Conservation (phyloP, 495 filamentous ascomycete genomes). For the Aspergillus bridgeri region DNA sequence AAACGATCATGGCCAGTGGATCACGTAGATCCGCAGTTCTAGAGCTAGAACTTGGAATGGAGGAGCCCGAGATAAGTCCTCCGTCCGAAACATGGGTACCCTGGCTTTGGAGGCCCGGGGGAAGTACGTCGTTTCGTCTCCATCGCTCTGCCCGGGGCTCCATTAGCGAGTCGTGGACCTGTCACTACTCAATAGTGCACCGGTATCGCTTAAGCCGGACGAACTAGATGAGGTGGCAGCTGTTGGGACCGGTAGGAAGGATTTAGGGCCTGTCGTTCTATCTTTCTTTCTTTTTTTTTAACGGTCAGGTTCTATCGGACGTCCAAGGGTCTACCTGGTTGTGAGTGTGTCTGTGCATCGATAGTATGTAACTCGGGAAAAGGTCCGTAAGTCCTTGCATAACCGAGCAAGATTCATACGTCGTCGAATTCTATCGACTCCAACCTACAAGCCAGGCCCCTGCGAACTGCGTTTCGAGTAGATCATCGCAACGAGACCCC, state of each 20-base stretch:
- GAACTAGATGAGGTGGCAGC: neutral
- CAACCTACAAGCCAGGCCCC: no score
- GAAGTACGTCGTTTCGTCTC: neutral
- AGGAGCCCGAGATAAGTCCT: no score
- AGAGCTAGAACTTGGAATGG: neutral
- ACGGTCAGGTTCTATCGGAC: neutral
- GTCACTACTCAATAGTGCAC: slow-evolving; percentile 1
- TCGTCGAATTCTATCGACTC: no score
- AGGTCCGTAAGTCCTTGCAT: no score
- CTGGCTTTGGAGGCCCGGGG: no score
- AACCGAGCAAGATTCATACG: no score
- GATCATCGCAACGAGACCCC: neutral
- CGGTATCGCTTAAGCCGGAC: neutral
- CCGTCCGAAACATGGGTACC: no score
- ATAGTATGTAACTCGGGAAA: no score
- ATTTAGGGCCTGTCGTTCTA: neutral
- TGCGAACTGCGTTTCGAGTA: no score
- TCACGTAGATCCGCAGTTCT: neutral
- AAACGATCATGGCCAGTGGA: neutral
- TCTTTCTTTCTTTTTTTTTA: neutral
- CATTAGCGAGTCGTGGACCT: slow-evolving; percentile 5
- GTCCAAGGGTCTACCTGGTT: no score
- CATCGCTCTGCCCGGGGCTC: neutral
- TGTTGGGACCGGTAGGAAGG: neutral
- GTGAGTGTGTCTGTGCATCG: no score